phyloP scores from a whole-genome alignment of 139 green algal genomes.

The Chlorella vulgaris region DNA sequence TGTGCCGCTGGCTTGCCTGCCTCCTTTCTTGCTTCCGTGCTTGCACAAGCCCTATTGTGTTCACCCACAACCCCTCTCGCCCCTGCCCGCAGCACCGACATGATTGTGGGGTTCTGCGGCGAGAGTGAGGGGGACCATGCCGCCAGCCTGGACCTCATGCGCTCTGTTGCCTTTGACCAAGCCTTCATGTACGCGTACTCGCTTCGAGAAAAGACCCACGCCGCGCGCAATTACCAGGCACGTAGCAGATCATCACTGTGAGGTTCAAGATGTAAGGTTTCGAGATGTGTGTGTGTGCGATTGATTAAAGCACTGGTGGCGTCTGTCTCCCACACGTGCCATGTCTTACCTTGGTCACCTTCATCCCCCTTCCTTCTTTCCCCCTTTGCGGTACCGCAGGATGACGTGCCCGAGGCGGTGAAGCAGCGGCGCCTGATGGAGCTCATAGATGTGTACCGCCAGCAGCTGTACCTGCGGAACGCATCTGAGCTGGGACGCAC shows the following conservation, averaged over 20 bases:
- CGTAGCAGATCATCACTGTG: no score
- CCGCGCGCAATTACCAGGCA: constrained; percentile 73
- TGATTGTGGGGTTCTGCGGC: constrained; percentile 90
- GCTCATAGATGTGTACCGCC: constrained; percentile 66
- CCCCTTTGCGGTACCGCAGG: constrained; percentile 29
- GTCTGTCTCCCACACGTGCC: no score
- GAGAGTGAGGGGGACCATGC: constrained; percentile 88
- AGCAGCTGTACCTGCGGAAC: constrained; percentile 37
- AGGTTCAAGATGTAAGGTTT: no score
- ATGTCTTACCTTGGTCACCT: no score
- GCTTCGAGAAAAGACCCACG: constrained; percentile 78
- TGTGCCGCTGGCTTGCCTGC: not conserved
- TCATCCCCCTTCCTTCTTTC: no score
- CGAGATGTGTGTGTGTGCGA: no score
- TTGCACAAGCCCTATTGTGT: not conserved
- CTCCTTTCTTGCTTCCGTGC: no score
- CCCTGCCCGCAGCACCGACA: constrained; percentile 65
- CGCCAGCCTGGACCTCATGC: constrained; percentile 80
- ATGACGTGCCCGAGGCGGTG: constrained; percentile 70
- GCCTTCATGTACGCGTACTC: constrained; percentile 93
- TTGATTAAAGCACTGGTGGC: no score
- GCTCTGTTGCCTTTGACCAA: constrained; percentile 67
- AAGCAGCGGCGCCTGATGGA: constrained; percentile 72
- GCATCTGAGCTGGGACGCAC: constrained; percentile 53
- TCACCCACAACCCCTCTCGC: not conserved